Evolutionary conservation across 352 stramenopile species (phyloP).

Genomic region (Globisporangium ultimum): DNA sequence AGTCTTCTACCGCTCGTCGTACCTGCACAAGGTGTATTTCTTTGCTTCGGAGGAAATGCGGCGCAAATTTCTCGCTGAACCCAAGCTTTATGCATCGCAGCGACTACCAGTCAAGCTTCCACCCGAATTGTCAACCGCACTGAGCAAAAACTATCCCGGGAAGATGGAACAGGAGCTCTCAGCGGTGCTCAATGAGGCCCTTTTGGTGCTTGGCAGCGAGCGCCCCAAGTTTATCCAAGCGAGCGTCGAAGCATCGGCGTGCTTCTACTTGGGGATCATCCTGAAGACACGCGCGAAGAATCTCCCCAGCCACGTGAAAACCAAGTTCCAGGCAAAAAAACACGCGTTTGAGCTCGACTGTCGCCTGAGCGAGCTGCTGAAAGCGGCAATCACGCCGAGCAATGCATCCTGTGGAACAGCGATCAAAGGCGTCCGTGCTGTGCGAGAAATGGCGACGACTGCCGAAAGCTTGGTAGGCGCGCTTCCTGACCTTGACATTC

Average conservation of each 20-base stretch:
- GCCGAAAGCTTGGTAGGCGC: not conserved
- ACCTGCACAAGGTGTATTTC: slow-evolving; percentile 53
- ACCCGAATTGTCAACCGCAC: slow-evolving; percentile 31
- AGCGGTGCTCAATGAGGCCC: slow-evolving; percentile 52
- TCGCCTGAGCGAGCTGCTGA: slow-evolving; percentile 44
- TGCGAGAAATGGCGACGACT: slow-evolving; percentile 21
- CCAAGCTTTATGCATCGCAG: slow-evolving; percentile 33
- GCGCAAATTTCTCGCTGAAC: slow-evolving; percentile 44
- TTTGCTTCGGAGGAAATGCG: slow-evolving; percentile 49
- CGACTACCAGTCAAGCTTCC: slow-evolving; percentile 63
- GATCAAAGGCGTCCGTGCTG: slow-evolving; percentile 41
- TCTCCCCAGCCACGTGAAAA: slow-evolving; percentile 20
- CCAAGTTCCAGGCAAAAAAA: slow-evolving; percentile 22
- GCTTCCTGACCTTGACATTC: slow-evolving; percentile 12
- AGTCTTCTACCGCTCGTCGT: slow-evolving; percentile 63
- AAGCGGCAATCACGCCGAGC: slow-evolving; percentile 23
- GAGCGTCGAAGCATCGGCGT: slow-evolving; percentile 34
- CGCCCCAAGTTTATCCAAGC: slow-evolving; percentile 61
- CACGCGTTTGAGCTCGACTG: slow-evolving; percentile 52
- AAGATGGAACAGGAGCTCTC: slow-evolving; percentile 63
- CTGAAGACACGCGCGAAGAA: slow-evolving; percentile 38
- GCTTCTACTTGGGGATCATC: slow-evolving; percentile 52
- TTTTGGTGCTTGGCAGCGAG: slow-evolving; percentile 46
- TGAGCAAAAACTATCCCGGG: slow-evolving; percentile 50
- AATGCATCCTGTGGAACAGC: slow-evolving; percentile 48